Percentiles rank a stretch among this genome's conserved stretches.
Conservation (phyloP, 2,329 filamentous ascomycete species). For the Aspergillus carbonarius region DNA sequence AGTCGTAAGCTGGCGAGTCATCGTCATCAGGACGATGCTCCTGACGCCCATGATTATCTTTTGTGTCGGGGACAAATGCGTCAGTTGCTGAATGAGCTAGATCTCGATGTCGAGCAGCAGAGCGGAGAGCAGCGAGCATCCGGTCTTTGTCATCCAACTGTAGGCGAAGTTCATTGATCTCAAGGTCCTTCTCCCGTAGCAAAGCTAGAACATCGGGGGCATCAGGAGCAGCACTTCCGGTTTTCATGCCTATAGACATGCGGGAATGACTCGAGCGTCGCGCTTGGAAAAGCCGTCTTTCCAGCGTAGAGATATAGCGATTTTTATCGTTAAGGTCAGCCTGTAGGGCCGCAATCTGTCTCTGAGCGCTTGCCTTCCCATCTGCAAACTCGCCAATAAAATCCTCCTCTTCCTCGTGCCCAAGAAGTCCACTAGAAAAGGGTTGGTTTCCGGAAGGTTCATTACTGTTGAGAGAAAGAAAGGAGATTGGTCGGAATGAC, state of each 20-base stretch:
- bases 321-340: slow-evolving; percentile 97
- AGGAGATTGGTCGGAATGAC: slow-evolving; percentile 65
- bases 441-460: slow-evolving; percentile 32
- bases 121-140: slow-evolving; percentile 85
- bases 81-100: slow-evolving; percentile 63
- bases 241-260: slow-evolving; percentile 70
- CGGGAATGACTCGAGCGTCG: slow-evolving; percentile 85
- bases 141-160: slow-evolving; percentile 91
- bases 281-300: slow-evolving; percentile 88
- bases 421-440: slow-evolving; percentile 33
- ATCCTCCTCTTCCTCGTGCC: slow-evolving; percentile 61
- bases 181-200: slow-evolving; percentile 83
- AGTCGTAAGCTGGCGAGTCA: slow-evolving; percentile 25
- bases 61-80: slow-evolving; percentile 31
- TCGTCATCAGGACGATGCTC: slow-evolving; percentile 28
- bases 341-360: slow-evolving; percentile 90
- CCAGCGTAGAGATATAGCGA: slow-evolving; percentile 89
- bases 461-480: slow-evolving; percentile 58
- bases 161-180: slow-evolving; percentile 87
- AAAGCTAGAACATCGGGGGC: slow-evolving; percentile 71
- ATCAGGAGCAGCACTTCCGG: slow-evolving; percentile 70
- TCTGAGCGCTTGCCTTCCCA: slow-evolving; percentile 73
- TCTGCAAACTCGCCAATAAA: slow-evolving; percentile 80
- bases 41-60: slow-evolving; percentile 28
- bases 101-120: slow-evolving; percentile 80